phyloP scores from a whole-genome alignment of 2,329 filamentous ascomycete species.

The Cercospora berteroae region DNA sequence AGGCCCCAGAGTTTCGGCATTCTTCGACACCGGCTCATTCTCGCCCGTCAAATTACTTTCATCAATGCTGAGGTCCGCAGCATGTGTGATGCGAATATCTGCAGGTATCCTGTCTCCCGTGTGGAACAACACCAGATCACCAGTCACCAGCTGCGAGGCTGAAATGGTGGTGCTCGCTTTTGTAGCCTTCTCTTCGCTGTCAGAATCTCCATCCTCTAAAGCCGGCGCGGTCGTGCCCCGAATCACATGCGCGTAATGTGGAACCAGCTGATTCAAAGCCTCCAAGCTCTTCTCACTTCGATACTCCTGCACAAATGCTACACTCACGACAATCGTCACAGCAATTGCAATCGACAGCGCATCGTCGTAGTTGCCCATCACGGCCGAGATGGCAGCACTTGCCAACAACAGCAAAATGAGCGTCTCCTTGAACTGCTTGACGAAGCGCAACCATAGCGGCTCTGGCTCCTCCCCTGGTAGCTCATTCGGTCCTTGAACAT shows the following conservation, averaged over 20 bases:
- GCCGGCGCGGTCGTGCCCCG: constrained; percentile 44
- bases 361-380: constrained; percentile 93
- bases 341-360: constrained; percentile 93
- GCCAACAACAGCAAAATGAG: constrained; percentile 87
- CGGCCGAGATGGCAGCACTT: constrained; percentile 81
- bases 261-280: constrained; percentile 87
- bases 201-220: constrained; percentile 49
- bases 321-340: constrained; percentile 93
- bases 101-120: constrained; percentile 96
- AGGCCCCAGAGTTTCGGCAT: constrained; percentile 57
- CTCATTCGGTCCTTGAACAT: constrained; percentile 85
- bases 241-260: constrained; percentile 93
- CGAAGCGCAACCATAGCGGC: constrained; percentile 88
- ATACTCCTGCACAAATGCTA: constrained; percentile 97
- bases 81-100: constrained; percentile 89
- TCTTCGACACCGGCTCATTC: constrained; percentile 86
- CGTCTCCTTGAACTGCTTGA: constrained; percentile 96
- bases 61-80: constrained; percentile 87
- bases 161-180: constrained; percentile 79
- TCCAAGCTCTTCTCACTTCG: constrained; percentile 96
- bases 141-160: constrained; percentile 82
- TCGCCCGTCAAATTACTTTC: constrained; percentile 96
- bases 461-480: constrained; percentile 91
- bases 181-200: constrained; percentile 61
- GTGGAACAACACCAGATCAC: constrained; percentile 89